Evolutionary conservation across 2,329 filamentous ascomycete genomes (phyloP).

Genomic region (Knufia fluminis): DNA sequence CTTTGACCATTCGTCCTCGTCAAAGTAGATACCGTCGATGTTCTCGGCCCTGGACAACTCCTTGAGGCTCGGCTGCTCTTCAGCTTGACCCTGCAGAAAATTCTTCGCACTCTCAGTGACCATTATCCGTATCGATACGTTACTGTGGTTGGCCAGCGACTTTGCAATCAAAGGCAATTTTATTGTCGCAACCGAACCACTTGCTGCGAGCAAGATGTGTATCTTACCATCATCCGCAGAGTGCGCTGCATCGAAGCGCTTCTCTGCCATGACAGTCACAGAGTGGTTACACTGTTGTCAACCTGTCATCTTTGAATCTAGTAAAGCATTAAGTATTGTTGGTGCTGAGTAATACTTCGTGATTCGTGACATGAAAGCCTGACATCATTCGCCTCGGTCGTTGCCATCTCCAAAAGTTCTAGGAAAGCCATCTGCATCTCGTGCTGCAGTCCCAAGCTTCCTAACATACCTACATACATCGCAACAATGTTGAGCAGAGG

Average conservation of each 20-base stretch:
- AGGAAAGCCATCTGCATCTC: background rate
- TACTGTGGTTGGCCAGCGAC: conserved; percentile 36
- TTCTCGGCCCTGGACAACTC: conserved; percentile 53
- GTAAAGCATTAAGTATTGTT: background rate
- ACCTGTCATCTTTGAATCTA: background rate
- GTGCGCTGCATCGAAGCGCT: conserved; percentile 19
- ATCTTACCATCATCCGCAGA: conserved; percentile 40
- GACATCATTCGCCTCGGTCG: conserved; percentile 1
- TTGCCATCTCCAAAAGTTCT: conserved; percentile 8
- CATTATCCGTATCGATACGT: conserved; percentile 73
- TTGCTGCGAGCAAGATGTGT: conserved; percentile 58
- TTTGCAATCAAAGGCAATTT: conserved; percentile 62
- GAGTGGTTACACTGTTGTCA: conserved; percentile 2
- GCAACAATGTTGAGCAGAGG: conserved; percentile 8
- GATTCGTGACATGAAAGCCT: conserved; percentile 11
- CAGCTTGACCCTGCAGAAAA: conserved; percentile 67
- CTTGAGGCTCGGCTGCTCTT: conserved; percentile 63
- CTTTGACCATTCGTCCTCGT: conserved; percentile 74
- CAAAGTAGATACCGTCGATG: conserved; percentile 71
- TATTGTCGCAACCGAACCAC: conserved; percentile 76
- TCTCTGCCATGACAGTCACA: background rate
- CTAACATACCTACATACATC: background rate
- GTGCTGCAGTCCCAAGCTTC: background rate
- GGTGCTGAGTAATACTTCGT: conserved; percentile 3
- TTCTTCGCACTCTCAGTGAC: conserved; percentile 63